Base-by-base conservation (phyloP, 768 basidiomycete species). In the Rhizopogon roseolus region DNA sequence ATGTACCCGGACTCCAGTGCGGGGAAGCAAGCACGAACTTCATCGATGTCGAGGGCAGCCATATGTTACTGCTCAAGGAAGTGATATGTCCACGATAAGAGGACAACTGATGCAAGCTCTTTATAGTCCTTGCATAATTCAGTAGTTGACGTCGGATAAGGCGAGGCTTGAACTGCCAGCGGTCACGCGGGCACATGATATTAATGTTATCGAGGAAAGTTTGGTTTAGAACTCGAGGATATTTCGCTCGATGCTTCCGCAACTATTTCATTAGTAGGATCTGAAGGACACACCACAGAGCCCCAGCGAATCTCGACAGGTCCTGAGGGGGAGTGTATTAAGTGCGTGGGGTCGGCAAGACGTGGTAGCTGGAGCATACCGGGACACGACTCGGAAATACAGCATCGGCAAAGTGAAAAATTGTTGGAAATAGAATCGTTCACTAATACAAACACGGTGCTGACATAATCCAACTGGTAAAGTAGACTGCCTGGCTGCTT, bases 11-110 rank as follows among this genome's bases (percentile, higher is more conserved):
- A 70, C 29, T 72, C 65, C 27, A 90, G 71, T 4, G 84, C 69
- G 4, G 86, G 88, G 64, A 90, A 90, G 37, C 78, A 76, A 29
- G 78, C 73, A 50, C 85, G 81, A 41, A 76, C 82, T 60, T 71
- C 68, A 16, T 65, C 60, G 25, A 85, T 71, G 66, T 84, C 77
- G 60, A 85, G 61, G 22, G 42, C 27, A 52, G 45, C 49, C 66
- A 69, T 67, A 14, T 27, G 16, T 25, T 14, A 41, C 25, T 19
- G 22, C 41, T 7, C 44, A 41, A 34, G 36, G 19, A 17, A 25
- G 41, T 22, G 19, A 32, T 36, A 34, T 13, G 14, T 10, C 29
- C 13, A 22, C 14, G 32, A 48, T 34, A 10, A 34, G 16, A 36
- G 46, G 32, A 34, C 34, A 19, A 10, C 13, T 34, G 19, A 5